Conservation (phyloP, 2,329 filamentous ascomycete genomes). For the Aureobasidium sp. region DNA sequence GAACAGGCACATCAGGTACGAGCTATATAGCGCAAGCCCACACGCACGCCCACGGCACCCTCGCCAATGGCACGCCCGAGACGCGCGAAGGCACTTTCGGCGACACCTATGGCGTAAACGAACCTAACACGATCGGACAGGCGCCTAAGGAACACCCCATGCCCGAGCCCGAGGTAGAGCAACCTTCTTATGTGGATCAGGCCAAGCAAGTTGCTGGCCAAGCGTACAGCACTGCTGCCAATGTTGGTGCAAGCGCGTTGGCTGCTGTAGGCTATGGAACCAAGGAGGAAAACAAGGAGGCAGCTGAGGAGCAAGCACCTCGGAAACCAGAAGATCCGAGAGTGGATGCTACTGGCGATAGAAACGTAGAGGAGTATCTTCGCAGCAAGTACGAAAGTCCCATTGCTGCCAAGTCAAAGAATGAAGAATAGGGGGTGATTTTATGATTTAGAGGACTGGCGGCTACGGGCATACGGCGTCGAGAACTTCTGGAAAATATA, state of each 20-base stretch:
- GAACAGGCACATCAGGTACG: constrained; percentile 36
- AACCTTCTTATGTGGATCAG: constrained; percentile 35
- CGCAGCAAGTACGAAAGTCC: constrained; percentile 24
- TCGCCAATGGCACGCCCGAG: constrained; percentile 38
- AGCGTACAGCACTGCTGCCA: constrained; percentile 23
- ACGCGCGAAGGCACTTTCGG: constrained; percentile 37
- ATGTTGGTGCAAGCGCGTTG: constrained; percentile 29
- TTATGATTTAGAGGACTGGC: background rate
- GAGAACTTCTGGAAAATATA: background rate
- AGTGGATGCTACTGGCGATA: constrained; percentile 26
- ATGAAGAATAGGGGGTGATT: background rate
- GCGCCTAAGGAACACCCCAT: constrained; percentile 41
- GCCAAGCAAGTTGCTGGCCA: constrained; percentile 34
- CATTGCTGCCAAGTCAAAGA: background rate
- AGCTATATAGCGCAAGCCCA: constrained; percentile 35
- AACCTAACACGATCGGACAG: constrained; percentile 42
- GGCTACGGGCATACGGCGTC: background rate
- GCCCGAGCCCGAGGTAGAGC: constrained; percentile 26
- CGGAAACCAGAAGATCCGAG: constrained; percentile 22
- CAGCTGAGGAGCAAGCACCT: constrained; percentile 17
- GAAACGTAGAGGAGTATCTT: constrained; percentile 32
- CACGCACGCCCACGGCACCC: constrained; percentile 39
- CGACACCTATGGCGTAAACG: constrained; percentile 40
- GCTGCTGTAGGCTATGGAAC: constrained; percentile 27
- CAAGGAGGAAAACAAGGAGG: constrained; percentile 23